Evolutionary conservation across 306 rosid species (phyloP), one percentile per base, ranked within the genome.

Genomic region (Cucurbita pepo): DNA sequence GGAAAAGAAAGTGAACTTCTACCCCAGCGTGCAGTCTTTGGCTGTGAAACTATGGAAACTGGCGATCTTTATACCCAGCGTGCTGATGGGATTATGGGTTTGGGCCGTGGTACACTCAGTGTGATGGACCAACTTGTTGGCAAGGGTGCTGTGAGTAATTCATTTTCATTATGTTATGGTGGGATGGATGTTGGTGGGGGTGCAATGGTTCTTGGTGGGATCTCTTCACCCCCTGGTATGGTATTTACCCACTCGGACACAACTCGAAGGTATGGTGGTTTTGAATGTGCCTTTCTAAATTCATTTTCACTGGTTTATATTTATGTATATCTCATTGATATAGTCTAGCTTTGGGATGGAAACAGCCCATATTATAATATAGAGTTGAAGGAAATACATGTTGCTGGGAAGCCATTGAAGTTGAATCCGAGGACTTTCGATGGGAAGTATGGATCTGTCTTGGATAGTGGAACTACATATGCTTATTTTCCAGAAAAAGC

Each of bases 151-250:
- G 76, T 84, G 56, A 78, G 83, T 47, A 81, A 84, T 55, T 84
- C 88, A 5, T 84, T 84, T 56, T 84, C 88, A 44, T 76, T 84
- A 60, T 84, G 88, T 71, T 84, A 84, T 12, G 88, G 88, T 56
- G 88, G 85, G 71, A 84, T 84, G 88, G 83, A 84, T 56, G 56
- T 84, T n/a, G 85, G 88, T 61, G 88, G 88, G 74, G 88, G 88
- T 76, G 85, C 88, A 36, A 84, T 84, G 88, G 65, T 84, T 79
- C 85, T 84, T 22, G 88, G 88, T 1, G 79, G 69, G 66, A 74
- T 84, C 72, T 44, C 82, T 74, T 64, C 88, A 16, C 85, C 85
- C 71, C 76, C 74, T 15, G 83, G 74, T 77, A 84, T 84, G 88
- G 88, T 81, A 16, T 84, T 81, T 81, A 15, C 85, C 59, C 69